These are phyloP conservation scores for Psidium friedrichsthalianum DNA, from an alignment of 345 rosid genomes.

Conservation along the genomic window DNA sequence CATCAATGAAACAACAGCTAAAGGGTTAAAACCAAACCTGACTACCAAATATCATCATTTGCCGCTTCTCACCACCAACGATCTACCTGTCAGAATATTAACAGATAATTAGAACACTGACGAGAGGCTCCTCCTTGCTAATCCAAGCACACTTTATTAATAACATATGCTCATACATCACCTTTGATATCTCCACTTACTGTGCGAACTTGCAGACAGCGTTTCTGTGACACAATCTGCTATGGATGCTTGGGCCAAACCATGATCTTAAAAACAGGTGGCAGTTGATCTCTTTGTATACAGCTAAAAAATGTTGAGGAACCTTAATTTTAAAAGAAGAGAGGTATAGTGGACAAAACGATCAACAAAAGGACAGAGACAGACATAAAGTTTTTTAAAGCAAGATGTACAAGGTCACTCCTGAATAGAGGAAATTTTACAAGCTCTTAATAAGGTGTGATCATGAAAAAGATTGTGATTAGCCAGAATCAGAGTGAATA, in stretches of 20 bases:
- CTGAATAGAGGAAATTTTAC: neutral
- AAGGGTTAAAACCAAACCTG: constrained; percentile 30
- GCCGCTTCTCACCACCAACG: constrained; percentile 94
- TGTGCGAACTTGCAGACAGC: constrained; percentile 85
- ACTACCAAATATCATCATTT: constrained; percentile 73
- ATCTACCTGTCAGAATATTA: constrained; percentile 60
- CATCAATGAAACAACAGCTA: neutral
- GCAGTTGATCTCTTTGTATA: constrained; percentile 85
- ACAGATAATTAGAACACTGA: neutral
- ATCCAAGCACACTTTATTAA: neutral
- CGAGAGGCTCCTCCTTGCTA: neutral
- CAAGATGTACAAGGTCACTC: neutral
- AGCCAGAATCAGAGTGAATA: neutral
- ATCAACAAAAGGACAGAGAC: neutral
- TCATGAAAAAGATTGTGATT: neutral
- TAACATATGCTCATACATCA: neutral
- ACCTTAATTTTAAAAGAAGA: constrained; percentile 12
- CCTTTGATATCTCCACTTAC: constrained; percentile 26
- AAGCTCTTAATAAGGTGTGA: neutral
- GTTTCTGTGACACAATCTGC: constrained; percentile 92
- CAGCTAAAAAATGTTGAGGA: constrained; percentile 30
- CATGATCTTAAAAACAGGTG: constrained; percentile 80
- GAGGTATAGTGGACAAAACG: neutral
- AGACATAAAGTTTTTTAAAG: neutral
- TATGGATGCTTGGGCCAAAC: constrained; percentile 84